phyloP scores from a whole-genome alignment of 2,329 filamentous ascomycete species.

The Nothopassalora personata region DNA sequence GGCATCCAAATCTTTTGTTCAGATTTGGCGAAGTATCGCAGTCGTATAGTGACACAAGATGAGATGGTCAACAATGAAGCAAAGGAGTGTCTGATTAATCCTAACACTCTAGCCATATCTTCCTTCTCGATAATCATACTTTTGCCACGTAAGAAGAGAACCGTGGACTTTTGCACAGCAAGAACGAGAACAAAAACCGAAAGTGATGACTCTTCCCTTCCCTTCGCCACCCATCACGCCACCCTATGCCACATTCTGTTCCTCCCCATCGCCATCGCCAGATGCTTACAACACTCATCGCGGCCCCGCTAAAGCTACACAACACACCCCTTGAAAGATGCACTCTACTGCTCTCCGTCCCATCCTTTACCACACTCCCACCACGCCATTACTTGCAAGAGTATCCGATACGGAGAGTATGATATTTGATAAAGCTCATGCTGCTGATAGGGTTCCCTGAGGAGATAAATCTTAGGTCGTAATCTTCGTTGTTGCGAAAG shows the following conservation, averaged over 20 bases:
- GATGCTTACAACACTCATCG: constrained; percentile 17
- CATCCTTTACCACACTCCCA: not conserved
- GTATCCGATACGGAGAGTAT: constrained; percentile 21
- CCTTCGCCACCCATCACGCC: not conserved
- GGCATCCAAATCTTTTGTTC: too few relatives aligned
- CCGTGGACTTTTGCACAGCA: not conserved
- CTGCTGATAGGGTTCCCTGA: constrained; percentile 32
- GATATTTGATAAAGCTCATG: constrained; percentile 21
- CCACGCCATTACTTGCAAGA: constrained; percentile 19
- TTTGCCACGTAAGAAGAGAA: not conserved
- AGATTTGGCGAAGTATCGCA: too few relatives aligned
- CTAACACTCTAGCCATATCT: not conserved
- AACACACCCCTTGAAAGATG: constrained; percentile 2
- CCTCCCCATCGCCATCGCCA: constrained; percentile 20
- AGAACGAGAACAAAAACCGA: not conserved
- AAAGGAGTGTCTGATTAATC: not conserved
- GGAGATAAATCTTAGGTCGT: constrained; percentile 35
- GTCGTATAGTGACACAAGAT: too few relatives aligned
- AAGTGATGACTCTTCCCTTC: not conserved
- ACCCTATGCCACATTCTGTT: not conserved
- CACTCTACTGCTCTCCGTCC: not conserved
- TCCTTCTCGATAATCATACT: not conserved
- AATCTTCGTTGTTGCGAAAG: constrained; percentile 28
- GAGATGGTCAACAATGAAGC: not conserved
- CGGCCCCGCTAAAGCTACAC: not conserved